Percentiles rank a stretch among this genome's conserved stretches.
These are phyloP conservation scores for Teunomyces funiuensis DNA, from an alignment of 805 yeast genomes.

Conservation along the genomic window DNA sequence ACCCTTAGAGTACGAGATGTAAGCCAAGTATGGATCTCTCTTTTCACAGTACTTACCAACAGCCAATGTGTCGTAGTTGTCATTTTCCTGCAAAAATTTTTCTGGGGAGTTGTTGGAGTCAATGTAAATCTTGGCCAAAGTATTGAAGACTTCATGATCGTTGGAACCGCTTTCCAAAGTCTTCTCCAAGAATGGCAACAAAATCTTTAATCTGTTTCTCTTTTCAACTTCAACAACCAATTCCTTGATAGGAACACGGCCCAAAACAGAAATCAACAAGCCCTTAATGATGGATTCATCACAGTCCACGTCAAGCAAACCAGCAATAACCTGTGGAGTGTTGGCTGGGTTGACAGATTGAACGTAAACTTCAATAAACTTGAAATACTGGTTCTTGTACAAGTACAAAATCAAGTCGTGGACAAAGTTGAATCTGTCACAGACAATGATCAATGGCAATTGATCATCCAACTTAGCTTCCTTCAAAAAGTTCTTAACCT, in stretches of 20 bases:
- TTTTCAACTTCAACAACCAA: conserved; percentile 93
- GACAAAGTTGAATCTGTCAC: conserved; percentile 87
- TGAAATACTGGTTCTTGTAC: conserved; percentile 93
- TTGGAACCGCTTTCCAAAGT: conserved; percentile 79
- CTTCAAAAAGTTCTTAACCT: conserved; percentile 94
- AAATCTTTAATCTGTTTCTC: conserved; percentile 87
- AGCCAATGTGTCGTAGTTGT: conserved; percentile 84
- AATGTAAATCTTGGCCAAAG: conserved; percentile 95
- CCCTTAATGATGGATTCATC: conserved; percentile 85
- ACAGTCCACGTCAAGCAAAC: conserved; percentile 94
- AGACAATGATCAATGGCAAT: conserved; percentile 91
- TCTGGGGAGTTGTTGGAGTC: conserved; percentile 98
- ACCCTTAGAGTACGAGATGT: conserved; percentile 96
- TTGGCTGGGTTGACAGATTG: conserved; percentile 96
- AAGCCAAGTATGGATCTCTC: conserved; percentile 97
- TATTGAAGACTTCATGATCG: conserved; percentile 90
- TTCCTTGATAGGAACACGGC: conserved; percentile 89
- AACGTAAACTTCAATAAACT: conserved; percentile 95
- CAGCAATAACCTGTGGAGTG: conserved; percentile 96
- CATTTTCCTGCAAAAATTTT: conserved; percentile 89
- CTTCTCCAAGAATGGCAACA: conserved; percentile 90
- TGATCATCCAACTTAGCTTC: conserved; percentile 94
- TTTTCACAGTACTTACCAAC: conserved; percentile 99
- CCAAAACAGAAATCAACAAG: conserved; percentile 79
- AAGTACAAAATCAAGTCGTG: conserved; percentile 92